Base-by-base conservation (phyloP, 345 rosid species). In the Gossypium mustelinum region DNA sequence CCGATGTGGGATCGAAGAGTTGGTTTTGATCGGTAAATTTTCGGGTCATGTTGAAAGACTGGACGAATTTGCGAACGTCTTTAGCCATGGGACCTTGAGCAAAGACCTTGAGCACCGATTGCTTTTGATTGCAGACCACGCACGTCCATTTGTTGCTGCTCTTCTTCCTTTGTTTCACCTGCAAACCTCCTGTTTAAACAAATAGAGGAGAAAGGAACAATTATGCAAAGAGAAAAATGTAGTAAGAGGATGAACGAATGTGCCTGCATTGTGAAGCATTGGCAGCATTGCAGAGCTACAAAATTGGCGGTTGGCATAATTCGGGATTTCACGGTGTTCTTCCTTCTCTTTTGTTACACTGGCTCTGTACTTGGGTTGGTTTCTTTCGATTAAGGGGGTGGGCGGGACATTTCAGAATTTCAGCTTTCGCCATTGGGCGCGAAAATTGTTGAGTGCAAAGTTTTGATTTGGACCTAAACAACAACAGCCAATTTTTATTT, bases 101-200 rank as follows among this genome's bases (percentile, higher is more conserved):
- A 68, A 90, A 92, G 41, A 94, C 89, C 73, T 83, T 89, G 48
- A 76, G 48, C 14, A 89, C 84, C 14, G 94, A 94, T 70, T 94
- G 97, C 78, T 87, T 94, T 87, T 94, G 87, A 80, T 92, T 90
- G 81, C 94, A 90, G 2, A 92, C 85, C 59, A 84, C 93, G 79
- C 98, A 94, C 14, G 86, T 82, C 98, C 97, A 94, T 73, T 85
- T 92, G 82, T 82, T 90, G 82, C 86, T 82, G 73, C 81, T 86
- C 81, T 87, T 94, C 90, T 87, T 90, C 87, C 81, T 82, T 83
- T 94, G 97, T 86, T 89, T 94, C 86, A 90, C 97, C 98, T 93
- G 81, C 77, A 18, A 54, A 34, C 41, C 50, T 45, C 11, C 50
- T 10, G 11, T 56, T 56, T 18, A 56, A 56, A 45, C 13, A 45